Evolutionary conservation across 1,139 yeast species (phyloP).

Genomic region (Taphrina sp.): DNA sequence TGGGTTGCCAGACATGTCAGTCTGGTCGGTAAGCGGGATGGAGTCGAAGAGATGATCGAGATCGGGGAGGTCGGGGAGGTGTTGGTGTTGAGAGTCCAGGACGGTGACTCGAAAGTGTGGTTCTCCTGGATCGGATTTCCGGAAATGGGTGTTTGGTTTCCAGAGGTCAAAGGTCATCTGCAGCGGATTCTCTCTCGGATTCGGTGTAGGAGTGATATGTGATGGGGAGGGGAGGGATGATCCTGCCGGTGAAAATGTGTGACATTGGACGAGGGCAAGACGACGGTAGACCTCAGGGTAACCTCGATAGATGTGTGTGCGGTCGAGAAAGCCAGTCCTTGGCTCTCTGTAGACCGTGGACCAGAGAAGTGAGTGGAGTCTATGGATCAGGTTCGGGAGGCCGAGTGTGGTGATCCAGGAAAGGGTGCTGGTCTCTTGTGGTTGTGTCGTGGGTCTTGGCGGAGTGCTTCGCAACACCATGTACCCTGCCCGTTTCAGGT

Average conservation of each 20-base stretch:
- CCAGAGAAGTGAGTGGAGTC: background rate
- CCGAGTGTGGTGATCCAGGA: background rate
- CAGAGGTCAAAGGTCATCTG: conserved; percentile 63
- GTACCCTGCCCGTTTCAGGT: conserved; percentile 77
- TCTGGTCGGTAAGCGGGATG: conserved; percentile 4
- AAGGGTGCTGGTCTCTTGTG: background rate
- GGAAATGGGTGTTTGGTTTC: conserved; percentile 75
- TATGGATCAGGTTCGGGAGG: background rate
- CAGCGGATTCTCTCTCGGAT: conserved; percentile 37
- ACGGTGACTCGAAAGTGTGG: conserved; percentile 78
- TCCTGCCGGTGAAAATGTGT: too few relatives aligned
- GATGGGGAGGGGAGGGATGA: background rate
- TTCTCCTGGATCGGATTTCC: conserved; percentile 63
- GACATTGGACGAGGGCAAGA: conserved; percentile 25
- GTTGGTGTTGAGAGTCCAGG: conserved; percentile 44
- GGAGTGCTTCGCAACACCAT: conserved; percentile 51
- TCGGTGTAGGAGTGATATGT: background rate
- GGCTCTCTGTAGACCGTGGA: too few relatives aligned
- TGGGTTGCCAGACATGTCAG: conserved; percentile 2
- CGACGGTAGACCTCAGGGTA: conserved; percentile 20
- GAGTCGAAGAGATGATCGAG: conserved; percentile 13
- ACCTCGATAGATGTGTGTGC: background rate
- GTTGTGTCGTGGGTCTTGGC: background rate
- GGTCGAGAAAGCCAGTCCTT: background rate
- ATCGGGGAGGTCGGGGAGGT: conserved; percentile 7